Evolutionary conservation across 208 protist species (phyloP), one percentile per base, ranked within the genome.

Genomic region (Phytomonas sp.): DNA sequence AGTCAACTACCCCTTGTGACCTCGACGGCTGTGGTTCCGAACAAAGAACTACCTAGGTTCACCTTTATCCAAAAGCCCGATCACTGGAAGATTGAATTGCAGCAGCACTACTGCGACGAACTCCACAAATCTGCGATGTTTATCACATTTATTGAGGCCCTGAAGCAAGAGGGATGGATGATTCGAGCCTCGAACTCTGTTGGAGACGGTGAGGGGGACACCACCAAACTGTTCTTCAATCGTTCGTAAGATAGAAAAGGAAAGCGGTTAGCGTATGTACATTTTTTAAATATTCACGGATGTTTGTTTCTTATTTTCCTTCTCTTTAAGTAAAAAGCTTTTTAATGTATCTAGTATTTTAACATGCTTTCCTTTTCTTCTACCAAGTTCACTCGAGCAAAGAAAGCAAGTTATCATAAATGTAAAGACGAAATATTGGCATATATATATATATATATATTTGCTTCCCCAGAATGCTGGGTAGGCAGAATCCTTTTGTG

Each of bases 21-120:
- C 20, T 90, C 90, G 26, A 96, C 91, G 0, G 69, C 87, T 0
- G 51, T 84, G 9, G 92, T 80, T 70, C 82, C 84, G 17, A 86
- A 83, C 32, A 88, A 88, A 67, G 89, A 96, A 67, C 73, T 77
- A 0, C 66, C 73, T 1, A 93, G 91, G 72, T 96, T 97, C 72
- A 60, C 80, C 11, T 94, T 93, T 62, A 51, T 87, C 51, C 63
- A 77, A 20, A 87, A 87, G 66, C 89, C 93, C 4, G 85, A 94
- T 68, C 83, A 96, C 86, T 97, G 90, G 91, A 80, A 79, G 62
- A 91, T 94, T 77, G 89, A 94, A 51, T 75, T 97, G 17, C 78
- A 77, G 29, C 90, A 95, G 79, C 93, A 97, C 71, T 97, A 90
- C 73, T 97, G 93, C 70, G 81, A 97, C 67, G 87, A 96, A 61